Conservation (phyloP, 1,284 basidiomycete species). For the Crocinoboletus sp. region DNA sequence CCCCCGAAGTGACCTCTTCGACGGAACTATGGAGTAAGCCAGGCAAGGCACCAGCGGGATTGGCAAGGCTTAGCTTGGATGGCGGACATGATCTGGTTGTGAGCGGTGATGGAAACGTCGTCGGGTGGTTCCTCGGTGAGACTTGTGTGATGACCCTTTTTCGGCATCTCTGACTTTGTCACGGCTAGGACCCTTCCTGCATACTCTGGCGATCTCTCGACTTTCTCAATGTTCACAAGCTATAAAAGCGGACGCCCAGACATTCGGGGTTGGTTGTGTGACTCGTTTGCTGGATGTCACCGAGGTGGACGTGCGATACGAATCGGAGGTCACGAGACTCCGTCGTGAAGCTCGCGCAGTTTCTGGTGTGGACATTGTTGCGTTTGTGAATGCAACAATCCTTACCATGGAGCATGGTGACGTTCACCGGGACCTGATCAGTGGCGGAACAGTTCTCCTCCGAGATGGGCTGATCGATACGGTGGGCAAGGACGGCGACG, state of each 20-base stretch:
- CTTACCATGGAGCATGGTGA: conserved; percentile 53
- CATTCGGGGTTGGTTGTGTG: conserved; percentile 58
- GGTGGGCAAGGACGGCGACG: conserved; percentile 39
- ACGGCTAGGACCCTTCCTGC: conserved; percentile 56
- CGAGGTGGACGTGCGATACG: conserved; percentile 52
- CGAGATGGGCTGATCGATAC: conserved; percentile 53
- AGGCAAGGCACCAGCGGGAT: conserved; percentile 53
- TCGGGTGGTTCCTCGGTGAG: conserved; percentile 71
- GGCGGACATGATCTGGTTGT: conserved; percentile 66
- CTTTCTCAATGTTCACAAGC: conserved; percentile 44
- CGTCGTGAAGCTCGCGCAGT: conserved; percentile 43
- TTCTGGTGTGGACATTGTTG: conserved; percentile 42
- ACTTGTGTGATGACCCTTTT: not conserved
- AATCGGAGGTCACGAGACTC: conserved; percentile 56
- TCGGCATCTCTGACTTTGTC: conserved; percentile 1
- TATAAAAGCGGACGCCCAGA: conserved; percentile 43
- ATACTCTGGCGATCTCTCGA: conserved; percentile 53
- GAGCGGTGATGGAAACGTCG: conserved; percentile 53
- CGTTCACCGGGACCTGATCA: conserved; percentile 41
- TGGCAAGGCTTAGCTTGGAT: conserved; percentile 60
- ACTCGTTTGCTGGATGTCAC: conserved; percentile 49
- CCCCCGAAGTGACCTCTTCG: conserved; percentile 36
- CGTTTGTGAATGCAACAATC: conserved; percentile 62
- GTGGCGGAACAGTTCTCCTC: conserved; percentile 46
- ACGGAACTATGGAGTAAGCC: conserved; percentile 64